A percentile compares a stretch with the other conserved stretches of the same genome.
Evolutionary conservation across 192 early-diverging fungal genomes (phyloP).

Genomic region (Mortierella alpina): DNA sequence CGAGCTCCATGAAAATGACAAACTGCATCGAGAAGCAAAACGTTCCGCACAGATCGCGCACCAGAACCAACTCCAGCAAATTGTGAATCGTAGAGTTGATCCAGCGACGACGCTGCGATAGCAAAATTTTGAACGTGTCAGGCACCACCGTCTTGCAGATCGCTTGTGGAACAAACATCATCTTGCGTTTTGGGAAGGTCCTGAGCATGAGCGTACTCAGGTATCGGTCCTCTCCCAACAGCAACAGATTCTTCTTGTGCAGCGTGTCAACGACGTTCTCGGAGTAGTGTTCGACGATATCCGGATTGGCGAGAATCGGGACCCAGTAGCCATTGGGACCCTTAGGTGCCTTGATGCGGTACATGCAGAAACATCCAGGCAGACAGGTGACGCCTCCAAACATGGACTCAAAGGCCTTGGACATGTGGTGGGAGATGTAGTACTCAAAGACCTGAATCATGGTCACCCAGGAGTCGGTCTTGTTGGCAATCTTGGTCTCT

Average conservation of each 20-base stretch:
- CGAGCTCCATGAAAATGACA: slow-evolving; percentile 92
- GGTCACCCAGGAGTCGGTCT: slow-evolving; percentile 85
- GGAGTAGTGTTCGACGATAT: slow-evolving; percentile 83
- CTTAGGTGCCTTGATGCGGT: slow-evolving; percentile 89
- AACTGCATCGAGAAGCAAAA: slow-evolving; percentile 98
- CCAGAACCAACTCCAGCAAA: slow-evolving; percentile 86
- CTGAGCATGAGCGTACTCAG: slow-evolving; percentile 84
- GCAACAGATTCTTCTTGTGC: slow-evolving; percentile 85
- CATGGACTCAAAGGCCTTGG: slow-evolving; percentile 91
- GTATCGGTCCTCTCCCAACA: slow-evolving; percentile 88
- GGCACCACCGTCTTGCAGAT: slow-evolving; percentile 86
- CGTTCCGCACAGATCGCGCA: slow-evolving; percentile 90
- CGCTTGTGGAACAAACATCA: slow-evolving; percentile 84
- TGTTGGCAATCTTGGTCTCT: slow-evolving; percentile 96
- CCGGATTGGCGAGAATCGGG: slow-evolving; percentile 84
- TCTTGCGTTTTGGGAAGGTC: slow-evolving; percentile 85
- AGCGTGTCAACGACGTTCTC: slow-evolving; percentile 80
- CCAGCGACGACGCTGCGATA: slow-evolving; percentile 93
- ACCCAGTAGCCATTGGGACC: slow-evolving; percentile 71
- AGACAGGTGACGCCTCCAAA: slow-evolving; percentile 96
- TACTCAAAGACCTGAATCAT: slow-evolving; percentile 98
- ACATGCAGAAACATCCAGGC: slow-evolving; percentile 97
- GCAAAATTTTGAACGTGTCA: slow-evolving; percentile 77
- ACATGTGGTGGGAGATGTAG: slow-evolving; percentile 93
- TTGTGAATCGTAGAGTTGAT: slow-evolving; percentile 97